Base-by-base conservation (phyloP, 176 grass and related monocot genomes). In the Triticum timopheevii region DNA sequence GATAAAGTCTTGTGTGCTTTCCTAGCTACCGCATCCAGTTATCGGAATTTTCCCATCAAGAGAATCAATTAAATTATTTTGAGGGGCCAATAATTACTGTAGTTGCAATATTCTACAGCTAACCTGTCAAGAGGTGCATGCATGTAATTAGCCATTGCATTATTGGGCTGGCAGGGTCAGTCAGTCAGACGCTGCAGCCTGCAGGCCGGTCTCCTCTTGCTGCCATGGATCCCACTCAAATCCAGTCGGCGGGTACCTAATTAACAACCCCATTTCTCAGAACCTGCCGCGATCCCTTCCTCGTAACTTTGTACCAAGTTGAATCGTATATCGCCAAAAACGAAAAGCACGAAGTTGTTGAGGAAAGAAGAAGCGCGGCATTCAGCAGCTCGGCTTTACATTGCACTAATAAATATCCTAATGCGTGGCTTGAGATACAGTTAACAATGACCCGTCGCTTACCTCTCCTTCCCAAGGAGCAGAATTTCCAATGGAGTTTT, bases 151-250 rank as follows among this genome's bases (percentile, higher is more conserved):
- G 67, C 66, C 77, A 81, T 76, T 42, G n/a, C 40, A 59, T 50
- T 50, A 80, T 68, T 80, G 30, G 45, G 69, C 59, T 85, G 82
- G 76, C 59, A 22, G 22, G 68, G 47, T 10, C 30, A 40, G 61
- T 10, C 30, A 40, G 62, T 11, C 31, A 42, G 17, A 13, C 8
- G 39, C 40, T 20, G 9, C 7, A 75, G 13, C 23, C 17, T 17
- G 8, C 8, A 76, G 10, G 35, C 19, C 23, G 64, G 42, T 69
- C 80, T 52, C 64, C 42, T 52, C 80, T 69, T 34, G 39, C 6
- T 34, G 39, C 27, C 80, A 69, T 69, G 62, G 27, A 66, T 31
- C 69, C 58, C 31, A 80, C 19, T 77, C 67, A 24, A 80, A 64
- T 25, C 64, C 9, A 61, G 87, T 73, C 42, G 77, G 45, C 69